Conservation (phyloP, 2,329 filamentous ascomycete species). For the Phaeophleospora eucalypticola region DNA sequence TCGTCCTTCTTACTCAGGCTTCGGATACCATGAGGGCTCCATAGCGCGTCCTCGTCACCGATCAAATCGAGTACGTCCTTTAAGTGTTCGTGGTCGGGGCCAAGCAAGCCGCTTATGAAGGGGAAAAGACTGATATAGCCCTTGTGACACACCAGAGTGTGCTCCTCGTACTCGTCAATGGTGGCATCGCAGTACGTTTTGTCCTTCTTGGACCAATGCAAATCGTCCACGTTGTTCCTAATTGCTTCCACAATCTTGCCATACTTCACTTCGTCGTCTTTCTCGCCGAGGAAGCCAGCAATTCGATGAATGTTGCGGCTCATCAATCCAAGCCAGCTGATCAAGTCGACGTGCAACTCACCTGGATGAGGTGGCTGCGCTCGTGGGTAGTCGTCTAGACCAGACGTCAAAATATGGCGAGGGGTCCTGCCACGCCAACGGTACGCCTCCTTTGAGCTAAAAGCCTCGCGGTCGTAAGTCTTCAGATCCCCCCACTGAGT, state of each 20-base stretch:
- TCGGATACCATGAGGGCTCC: constrained; percentile 81
- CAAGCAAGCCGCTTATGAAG: constrained; percentile 78
- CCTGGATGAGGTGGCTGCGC: constrained; percentile 90
- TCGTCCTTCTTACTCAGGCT: constrained; percentile 80
- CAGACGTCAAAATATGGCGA: constrained; percentile 84
- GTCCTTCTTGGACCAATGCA: constrained; percentile 82
- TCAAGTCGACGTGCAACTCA: constrained; percentile 89
- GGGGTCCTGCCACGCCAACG: constrained; percentile 89
- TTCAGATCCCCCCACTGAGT: constrained; percentile 89
- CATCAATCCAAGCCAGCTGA: constrained; percentile 98
- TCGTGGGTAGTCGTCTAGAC: constrained; percentile 93
- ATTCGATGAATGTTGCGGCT: constrained; percentile 78
- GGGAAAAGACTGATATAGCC: constrained; percentile 93
- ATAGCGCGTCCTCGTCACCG: constrained; percentile 77
- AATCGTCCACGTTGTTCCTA: constrained; percentile 77
- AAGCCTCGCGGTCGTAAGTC: constrained; percentile 78
- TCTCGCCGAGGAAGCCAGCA: constrained; percentile 67
- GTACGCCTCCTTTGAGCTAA: constrained; percentile 86
- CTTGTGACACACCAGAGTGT: constrained; percentile 86
- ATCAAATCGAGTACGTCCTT: constrained; percentile 73
- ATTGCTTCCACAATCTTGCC: constrained; percentile 71
- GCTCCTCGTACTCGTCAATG: constrained; percentile 92
- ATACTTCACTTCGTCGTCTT: constrained; percentile 72
- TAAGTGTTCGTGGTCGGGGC: constrained; percentile 68
- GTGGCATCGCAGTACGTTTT: constrained; percentile 92